Percentiles rank a stretch among this genome's conserved stretches.
phyloP scores from a whole-genome alignment of 2,329 filamentous ascomycete species.

The Xylariales sp. region DNA sequence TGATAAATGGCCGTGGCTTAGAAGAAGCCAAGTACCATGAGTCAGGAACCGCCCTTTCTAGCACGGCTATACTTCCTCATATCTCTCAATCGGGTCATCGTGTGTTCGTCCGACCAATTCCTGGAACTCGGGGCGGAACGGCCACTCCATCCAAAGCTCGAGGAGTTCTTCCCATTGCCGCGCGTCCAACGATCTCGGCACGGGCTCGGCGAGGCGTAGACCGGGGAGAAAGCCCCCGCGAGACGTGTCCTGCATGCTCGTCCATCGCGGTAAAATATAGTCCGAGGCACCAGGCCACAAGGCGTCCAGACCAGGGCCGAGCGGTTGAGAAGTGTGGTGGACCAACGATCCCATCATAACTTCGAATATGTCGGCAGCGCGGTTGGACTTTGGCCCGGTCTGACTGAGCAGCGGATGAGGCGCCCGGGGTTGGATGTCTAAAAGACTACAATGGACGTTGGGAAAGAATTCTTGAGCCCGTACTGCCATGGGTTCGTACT shows the following conservation, averaged over 20 bases:
- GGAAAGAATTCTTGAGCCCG: constrained; percentile 74
- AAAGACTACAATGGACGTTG: constrained; percentile 63
- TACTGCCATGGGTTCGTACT: constrained; percentile 75
- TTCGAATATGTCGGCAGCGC: constrained; percentile 63
- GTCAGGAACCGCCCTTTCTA: neutral
- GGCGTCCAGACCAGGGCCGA: constrained; percentile 60
- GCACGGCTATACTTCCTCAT: constrained; percentile 23
- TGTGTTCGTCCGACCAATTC: constrained; percentile 59
- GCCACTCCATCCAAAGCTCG: constrained; percentile 73
- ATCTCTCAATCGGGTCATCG: constrained; percentile 35
- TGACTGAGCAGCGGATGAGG: constrained; percentile 62
- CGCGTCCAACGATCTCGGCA: constrained; percentile 62
- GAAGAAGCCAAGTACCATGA: neutral
- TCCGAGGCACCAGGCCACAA: constrained; percentile 71
- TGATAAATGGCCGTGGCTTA: neutral
- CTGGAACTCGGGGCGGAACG: constrained; percentile 65
- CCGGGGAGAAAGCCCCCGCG: constrained; percentile 58
- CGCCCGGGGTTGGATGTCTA: constrained; percentile 74
- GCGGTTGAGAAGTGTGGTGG: constrained; percentile 47
- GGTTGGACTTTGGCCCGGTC: constrained; percentile 54
- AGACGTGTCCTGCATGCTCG: constrained; percentile 60
- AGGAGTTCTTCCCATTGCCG: constrained; percentile 68
- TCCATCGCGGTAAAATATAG: constrained; percentile 61
- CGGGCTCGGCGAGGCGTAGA: constrained; percentile 56
- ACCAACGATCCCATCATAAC: constrained; percentile 61